These are phyloP conservation scores for Phalaenopsis equestris DNA, from an alignment of 106 monocot species.

Conservation along the genomic window DNA sequence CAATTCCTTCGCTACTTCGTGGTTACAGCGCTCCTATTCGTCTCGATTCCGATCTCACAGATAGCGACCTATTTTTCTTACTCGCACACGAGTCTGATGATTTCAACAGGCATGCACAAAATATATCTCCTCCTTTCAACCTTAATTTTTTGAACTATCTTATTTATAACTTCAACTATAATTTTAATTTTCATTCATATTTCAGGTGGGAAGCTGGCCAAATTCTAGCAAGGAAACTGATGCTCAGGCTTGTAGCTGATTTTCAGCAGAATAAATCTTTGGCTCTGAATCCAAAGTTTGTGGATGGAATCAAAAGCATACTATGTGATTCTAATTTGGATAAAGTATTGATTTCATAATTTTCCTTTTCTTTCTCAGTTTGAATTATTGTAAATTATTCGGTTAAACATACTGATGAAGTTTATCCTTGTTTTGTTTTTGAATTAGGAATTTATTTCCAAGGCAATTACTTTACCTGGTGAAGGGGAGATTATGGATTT, in stretches of 20 bases:
- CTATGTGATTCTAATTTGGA: constrained; percentile 69
- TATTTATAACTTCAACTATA: not conserved
- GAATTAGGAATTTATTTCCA: constrained; percentile 87
- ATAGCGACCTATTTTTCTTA: constrained; percentile 76
- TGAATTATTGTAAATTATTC: not conserved
- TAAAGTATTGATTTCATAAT: constrained; percentile 46
- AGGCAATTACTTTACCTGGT: constrained; percentile 76
- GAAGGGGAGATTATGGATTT: constrained; percentile 76
- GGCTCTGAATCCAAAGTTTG: constrained; percentile 66
- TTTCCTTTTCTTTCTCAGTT: constrained; percentile 1
- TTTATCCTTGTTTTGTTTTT: not conserved
- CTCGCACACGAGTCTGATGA: constrained; percentile 96
- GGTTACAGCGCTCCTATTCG: constrained; percentile 93
- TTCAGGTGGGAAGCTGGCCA: constrained; percentile 98
- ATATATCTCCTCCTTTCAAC: no score
- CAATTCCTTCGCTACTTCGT: constrained; percentile 80
- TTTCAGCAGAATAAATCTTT: constrained; percentile 69
- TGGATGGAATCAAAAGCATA: constrained; percentile 72
- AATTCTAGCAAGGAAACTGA: constrained; percentile 78
- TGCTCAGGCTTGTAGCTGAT: constrained; percentile 79
- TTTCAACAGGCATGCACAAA: constrained; percentile 68
- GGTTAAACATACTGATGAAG: not conserved
- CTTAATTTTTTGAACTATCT: not conserved
- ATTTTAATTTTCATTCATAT: not conserved
- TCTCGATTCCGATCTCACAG: constrained; percentile 89